Evolutionary conservation across 2,329 filamentous ascomycete genomes (phyloP).

Genomic region (Bipolaris oryzae): DNA sequence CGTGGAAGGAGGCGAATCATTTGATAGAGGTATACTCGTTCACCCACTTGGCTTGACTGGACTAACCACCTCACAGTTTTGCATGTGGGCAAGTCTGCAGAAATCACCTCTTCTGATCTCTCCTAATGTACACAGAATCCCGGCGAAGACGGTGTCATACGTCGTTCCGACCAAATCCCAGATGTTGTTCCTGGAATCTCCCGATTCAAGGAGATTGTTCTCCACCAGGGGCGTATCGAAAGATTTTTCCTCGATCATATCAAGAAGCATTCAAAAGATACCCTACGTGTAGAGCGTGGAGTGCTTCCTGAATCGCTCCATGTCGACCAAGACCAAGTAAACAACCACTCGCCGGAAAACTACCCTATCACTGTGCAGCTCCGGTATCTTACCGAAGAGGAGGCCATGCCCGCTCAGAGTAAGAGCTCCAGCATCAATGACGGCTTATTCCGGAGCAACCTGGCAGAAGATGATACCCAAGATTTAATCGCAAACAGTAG

Average conservation of each 20-base stretch:
- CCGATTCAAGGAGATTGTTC: slow-evolving; percentile 67
- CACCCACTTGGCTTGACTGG: neutral
- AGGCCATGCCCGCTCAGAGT: slow-evolving; percentile 59
- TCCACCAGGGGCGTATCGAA: slow-evolving; percentile 76
- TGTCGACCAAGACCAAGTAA: slow-evolving; percentile 59
- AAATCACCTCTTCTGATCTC: neutral
- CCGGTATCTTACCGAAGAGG: slow-evolving; percentile 63
- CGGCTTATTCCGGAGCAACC: slow-evolving; percentile 66
- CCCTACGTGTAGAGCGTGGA: slow-evolving; percentile 61
- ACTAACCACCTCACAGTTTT: slow-evolving; percentile 34
- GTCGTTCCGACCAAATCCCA: slow-evolving; percentile 64
- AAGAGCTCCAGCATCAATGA: slow-evolving; percentile 49
- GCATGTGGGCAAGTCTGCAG: slow-evolving; percentile 45
- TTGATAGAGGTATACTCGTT: slow-evolving; percentile 64
- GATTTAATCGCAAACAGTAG: slow-evolving; percentile 55
- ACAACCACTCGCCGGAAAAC: slow-evolving; percentile 52
- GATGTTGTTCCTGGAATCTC: slow-evolving; percentile 68
- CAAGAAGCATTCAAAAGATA: slow-evolving; percentile 59
- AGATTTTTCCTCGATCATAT: slow-evolving; percentile 69
- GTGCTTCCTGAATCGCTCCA: slow-evolving; percentile 63
- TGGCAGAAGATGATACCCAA: slow-evolving; percentile 63
- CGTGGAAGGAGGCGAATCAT: slow-evolving; percentile 70
- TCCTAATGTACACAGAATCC: slow-evolving; percentile 58
- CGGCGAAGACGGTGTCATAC: slow-evolving; percentile 62
- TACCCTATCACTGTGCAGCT: slow-evolving; percentile 68